Evolutionary conservation across 306 rosid genomes (phyloP).

Genomic region (Styphnolobium japonicum): DNA sequence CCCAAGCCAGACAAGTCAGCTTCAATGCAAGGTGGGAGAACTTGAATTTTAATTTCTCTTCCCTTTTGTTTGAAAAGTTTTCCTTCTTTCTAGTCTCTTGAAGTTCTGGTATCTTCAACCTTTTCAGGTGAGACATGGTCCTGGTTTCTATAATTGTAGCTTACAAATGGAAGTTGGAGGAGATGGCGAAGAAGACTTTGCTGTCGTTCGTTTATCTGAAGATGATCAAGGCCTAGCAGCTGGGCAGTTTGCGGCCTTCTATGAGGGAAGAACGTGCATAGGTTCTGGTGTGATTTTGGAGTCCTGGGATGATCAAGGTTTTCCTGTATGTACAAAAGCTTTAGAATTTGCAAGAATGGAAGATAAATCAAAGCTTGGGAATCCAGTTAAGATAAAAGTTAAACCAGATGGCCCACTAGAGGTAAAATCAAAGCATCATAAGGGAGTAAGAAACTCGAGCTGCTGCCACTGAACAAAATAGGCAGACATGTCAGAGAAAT

Average conservation of each 20-base stretch:
- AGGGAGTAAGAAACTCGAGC: slow-evolving; percentile 20
- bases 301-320: slow-evolving; percentile 83
- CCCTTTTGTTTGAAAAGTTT: not conserved
- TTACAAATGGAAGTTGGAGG: slow-evolving; percentile 52
- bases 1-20: slow-evolving; percentile 52
- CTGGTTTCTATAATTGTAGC: slow-evolving; percentile 65
- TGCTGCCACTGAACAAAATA: slow-evolving; percentile 30
- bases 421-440: slow-evolving; percentile 22
- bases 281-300: slow-evolving; percentile 92
- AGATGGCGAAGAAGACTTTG: slow-evolving; percentile 46
- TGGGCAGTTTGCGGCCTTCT: slow-evolving; percentile 91
- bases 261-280: slow-evolving; percentile 70
- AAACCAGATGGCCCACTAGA: slow-evolving; percentile 46
- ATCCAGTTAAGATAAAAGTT: slow-evolving; percentile 83
- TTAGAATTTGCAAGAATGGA: slow-evolving; percentile 71
- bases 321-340: slow-evolving; percentile 81
- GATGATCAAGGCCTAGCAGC: slow-evolving; percentile 98
- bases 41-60: slow-evolving; percentile 4
- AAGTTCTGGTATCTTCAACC: slow-evolving; percentile 12
- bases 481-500: slow-evolving; percentile 17
- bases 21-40: slow-evolving; percentile 75
- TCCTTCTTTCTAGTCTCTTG: not conserved
- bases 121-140: slow-evolving; percentile 95
- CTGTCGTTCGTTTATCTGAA: slow-evolving; percentile 62
- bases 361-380: slow-evolving; percentile 85